Base-by-base conservation (phyloP, 2,329 filamentous ascomycete genomes). In the Neofusicoccum ribis region DNA sequence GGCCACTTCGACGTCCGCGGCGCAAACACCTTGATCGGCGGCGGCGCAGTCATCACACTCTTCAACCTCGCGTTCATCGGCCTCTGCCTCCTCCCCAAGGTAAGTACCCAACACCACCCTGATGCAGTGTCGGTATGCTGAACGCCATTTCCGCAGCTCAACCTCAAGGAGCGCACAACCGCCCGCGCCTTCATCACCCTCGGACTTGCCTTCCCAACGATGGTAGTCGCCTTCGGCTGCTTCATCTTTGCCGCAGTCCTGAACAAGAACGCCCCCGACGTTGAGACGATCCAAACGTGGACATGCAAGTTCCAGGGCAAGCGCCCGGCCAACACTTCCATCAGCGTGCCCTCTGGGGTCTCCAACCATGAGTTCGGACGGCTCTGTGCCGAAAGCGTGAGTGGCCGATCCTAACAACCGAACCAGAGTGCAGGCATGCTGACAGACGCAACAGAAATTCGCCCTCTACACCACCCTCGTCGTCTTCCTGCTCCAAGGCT, bases 1-100 rank as follows among this genome's bases (percentile, higher is more conserved):
- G 74, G 77, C 9, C 81, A 83, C 69, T 83, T 83, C 68, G 76
- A 83, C 47, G 76, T 76, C 1, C 72, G 76, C 17, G 80, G 81
- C 15, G 78, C 82, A 3, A 77, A 79, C 39, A 74, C 74, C 0
- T 66, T 81, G 14, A 72, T 82, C 39, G 81, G 77, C 1, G 77
- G 78, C 2, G 72, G 74, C 1, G 73, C 73, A 0, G 72, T 76
- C 1, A 73, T 80, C 1, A 50, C 81, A 1, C 67, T 81, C 0
- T 68, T 82, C n/a, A 81, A 78, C 12, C 65, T 70, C 20, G 67
- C 72, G 4, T 78, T 74, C 67, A 64, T 80, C 31, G 70, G 72
- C 52, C 66, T 75, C 50, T 72, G 72, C 1, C 69, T 78, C 31
- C 65, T 80, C 2, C 74, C 77, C 5, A 71, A 74, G 37, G 76